Base-by-base conservation (phyloP, 1,284 basidiomycete species). In the Cutaneotrichosporon mucoides region DNA sequence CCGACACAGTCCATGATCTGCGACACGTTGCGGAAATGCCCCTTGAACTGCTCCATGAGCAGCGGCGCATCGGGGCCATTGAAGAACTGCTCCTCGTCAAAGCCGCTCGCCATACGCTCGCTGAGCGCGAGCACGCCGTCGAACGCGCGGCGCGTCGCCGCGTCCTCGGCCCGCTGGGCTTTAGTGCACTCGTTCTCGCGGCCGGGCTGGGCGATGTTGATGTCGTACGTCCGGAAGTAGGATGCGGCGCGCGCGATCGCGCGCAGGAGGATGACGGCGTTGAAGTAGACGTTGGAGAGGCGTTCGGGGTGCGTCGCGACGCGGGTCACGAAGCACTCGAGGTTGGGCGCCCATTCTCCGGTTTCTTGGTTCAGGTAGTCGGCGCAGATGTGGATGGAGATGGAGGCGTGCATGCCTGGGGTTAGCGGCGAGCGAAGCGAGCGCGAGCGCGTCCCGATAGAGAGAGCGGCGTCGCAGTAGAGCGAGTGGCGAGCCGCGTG, bases 1-100 rank as follows among this genome's bases (percentile, higher is more conserved):
- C 94, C 96, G 9, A 98, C 90, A 71, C 96, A 99, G 71, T 99
- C 96, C 93, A 98, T 98, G 69, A 99, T 98, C 45, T 89, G 85
- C 38, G 89, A 89, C 12, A 99, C 92, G 76, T 99, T 99, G 36
- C 95, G 84, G 83, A 99, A 99, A 71, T 96, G 94, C 38, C 84
- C 81, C 76, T 97, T 96, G 80, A 99, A 99, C 77, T 99, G 92
- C 68, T 93, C 87, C 78, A 94, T 96, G 46, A 99, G 79, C 33
- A 90, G 78, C 87, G 92, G 70, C 10, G 92, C 90, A 68, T 93
- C 88, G 66, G 87, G 86, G n/a, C 92, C 91, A 16, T 84, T 83
- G 82, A 97, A 97, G 59, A 96, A 81, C 15, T 85, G 83, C 3
- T 82, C 86, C 77, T 97, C 93, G 69, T 96, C 92, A 69, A 97